Evolutionary conservation across 352 stramenopile genomes (phyloP), one percentile per base, ranked within the genome.

Genomic region (Phytopythium sindhum): DNA sequence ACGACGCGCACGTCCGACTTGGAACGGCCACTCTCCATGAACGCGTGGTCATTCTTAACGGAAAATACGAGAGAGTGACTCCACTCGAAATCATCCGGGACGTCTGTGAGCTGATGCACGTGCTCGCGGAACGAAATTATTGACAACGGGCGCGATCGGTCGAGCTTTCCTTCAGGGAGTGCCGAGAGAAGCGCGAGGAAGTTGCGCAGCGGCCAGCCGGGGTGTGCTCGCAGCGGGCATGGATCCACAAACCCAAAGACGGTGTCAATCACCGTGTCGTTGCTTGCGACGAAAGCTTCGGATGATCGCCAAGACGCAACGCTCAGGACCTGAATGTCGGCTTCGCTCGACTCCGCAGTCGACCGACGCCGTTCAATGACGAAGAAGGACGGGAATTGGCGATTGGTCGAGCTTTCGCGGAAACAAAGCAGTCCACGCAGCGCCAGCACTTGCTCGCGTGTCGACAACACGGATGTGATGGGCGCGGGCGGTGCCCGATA

Each of bases 241-340:
- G 91, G 89, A 54, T 98, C 91, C 7, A 97, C 77, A 70, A 97
- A 95, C 2, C 88, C 89, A 64, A 97, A 97, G 9, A 93, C 42
- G 17, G 69, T 77, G 5, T 88, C 74, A 6, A 61, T 26, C 23
- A 73, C 53, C 15, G 67, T 37, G 23, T 29, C n/a, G 19, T 29
- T 29, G n/a, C 45, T 12, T 31, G 33, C 26, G 4, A 21, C 17
- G 29, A 12, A 59, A 23, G 63, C 48, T 21, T 63, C 45, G n/a
- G 21, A 17, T 10, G 50, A 23, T 29, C 58, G 72, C 78, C 78
- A 84, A 39, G 69, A 61, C 37, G 70, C 41, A 1, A 87, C 45
- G 44, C 67, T 62, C 53, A 59, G 33, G n/a, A 85, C 75, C 28
- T 64, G 64, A 37, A 86, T 64, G 1, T 23, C 12, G 23, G 64